Evolutionary conservation across 2,329 filamentous ascomycete genomes (phyloP).

Genomic region (Hymenoscyphus fructigenus): DNA sequence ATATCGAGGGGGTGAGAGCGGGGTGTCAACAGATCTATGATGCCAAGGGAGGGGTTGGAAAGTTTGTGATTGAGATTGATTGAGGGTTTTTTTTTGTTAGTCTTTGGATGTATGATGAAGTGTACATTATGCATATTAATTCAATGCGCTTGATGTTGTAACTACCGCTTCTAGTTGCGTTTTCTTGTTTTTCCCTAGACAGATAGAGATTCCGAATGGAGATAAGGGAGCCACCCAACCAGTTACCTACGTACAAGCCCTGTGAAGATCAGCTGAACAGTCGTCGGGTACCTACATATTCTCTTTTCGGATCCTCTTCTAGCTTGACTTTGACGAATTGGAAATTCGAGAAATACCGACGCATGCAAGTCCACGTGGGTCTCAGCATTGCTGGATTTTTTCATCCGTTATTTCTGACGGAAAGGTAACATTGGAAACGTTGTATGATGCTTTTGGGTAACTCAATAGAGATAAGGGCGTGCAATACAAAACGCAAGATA

Average conservation of each 20-base stretch:
- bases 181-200: neutral
- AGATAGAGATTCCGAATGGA: neutral
- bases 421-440: neutral
- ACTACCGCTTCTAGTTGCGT: neutral
- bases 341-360: neutral
- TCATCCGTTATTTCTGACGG: neutral
- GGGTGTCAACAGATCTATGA: slow-evolving; percentile 40
- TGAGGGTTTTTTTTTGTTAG: slow-evolving; percentile 6
- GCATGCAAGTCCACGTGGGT: neutral
- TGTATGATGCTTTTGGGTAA: neutral
- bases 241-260: neutral
- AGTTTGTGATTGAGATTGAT: slow-evolving; percentile 40
- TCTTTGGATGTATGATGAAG: neutral
- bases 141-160: neutral
- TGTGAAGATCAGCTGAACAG: neutral
- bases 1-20: slow-evolving; percentile 40
- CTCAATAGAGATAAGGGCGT: neutral
- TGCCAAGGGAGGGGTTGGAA: slow-evolving; percentile 43
- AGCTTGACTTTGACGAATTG: neutral
- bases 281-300: neutral
- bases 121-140: neutral
- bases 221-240: neutral
- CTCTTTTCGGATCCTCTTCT: neutral
- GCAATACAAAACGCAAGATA: neutral
- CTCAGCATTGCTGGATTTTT: neutral